These are phyloP conservation scores for Pisolithus sp. DNA, from an alignment of 768 basidiomycete species.

Conservation along the genomic window DNA sequence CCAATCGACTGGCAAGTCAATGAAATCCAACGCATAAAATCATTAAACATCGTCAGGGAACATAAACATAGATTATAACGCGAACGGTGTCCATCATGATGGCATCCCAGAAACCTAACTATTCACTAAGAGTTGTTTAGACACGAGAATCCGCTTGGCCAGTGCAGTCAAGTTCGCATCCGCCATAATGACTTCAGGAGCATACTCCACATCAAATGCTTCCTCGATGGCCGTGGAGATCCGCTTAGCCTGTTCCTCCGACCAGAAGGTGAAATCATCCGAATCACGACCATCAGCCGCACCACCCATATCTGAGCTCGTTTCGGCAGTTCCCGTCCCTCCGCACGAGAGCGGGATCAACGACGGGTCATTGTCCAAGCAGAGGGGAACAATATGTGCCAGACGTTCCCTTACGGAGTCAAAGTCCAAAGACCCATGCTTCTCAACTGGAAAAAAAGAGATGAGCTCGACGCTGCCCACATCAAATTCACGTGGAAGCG, in stretches of 20 bases:
- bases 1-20: background rate
- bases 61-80: too few relatives aligned
- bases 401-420: conserved; percentile 58
- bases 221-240: conserved; percentile 76
- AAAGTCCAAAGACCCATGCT: conserved; percentile 59
- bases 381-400: conserved; percentile 74
- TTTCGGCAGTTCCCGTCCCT: conserved; percentile 18
- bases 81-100: too few relatives aligned
- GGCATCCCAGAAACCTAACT: background rate
- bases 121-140: conserved; percentile 49
- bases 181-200: conserved; percentile 84
- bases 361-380: conserved; percentile 80
- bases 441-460: conserved; percentile 47
- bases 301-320: conserved; percentile 7
- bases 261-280: conserved; percentile 96
- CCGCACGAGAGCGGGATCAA: conserved; percentile 70
- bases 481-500: background rate
- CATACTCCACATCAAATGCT: conserved; percentile 84
- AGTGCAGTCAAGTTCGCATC: conserved; percentile 89
- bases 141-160: conserved; percentile 76
- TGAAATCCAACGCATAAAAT: background rate
- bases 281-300: conserved; percentile 51
- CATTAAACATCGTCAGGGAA: background rate
- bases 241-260: conserved; percentile 80
- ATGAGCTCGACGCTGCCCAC: background rate